A percentile compares a stretch with the other conserved stretches of the same genome.
Evolutionary conservation across 257 asterid species (phyloP).

Genomic region (Coffea canephora): DNA sequence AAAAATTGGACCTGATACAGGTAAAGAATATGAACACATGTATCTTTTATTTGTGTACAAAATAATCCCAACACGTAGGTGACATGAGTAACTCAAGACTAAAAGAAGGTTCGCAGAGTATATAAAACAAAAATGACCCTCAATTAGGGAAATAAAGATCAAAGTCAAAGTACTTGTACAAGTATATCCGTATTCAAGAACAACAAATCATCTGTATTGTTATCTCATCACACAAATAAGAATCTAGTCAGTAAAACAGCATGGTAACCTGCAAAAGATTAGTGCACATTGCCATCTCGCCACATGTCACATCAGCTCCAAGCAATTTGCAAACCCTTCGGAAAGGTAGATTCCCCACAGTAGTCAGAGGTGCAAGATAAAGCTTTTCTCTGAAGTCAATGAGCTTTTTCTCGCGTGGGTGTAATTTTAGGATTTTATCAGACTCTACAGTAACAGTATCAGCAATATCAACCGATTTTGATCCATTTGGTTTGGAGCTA

Average conservation of each 20-base stretch:
- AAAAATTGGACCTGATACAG: background rate
- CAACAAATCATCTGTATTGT: background rate
- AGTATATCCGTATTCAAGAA: background rate
- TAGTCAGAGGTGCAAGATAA: conserved; percentile 94
- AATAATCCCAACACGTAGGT: background rate
- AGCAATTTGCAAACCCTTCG: conserved; percentile 90
- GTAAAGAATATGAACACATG: background rate
- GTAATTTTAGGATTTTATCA: conserved; percentile 78
- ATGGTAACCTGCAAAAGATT: conserved; percentile 79
- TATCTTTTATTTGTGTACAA: background rate
- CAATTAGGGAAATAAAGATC: background rate
- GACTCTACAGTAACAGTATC: conserved; percentile 37
- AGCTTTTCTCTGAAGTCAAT: conserved; percentile 88
- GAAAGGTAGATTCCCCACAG: conserved; percentile 88
- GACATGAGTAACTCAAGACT: background rate
- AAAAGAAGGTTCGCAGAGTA: background rate
- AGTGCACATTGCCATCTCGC: conserved; percentile 99
- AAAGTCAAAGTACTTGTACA: background rate
- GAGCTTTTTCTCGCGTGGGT: conserved; percentile 77
- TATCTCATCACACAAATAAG: background rate
- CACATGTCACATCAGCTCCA: conserved; percentile 97
- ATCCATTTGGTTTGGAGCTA: conserved; percentile 30
- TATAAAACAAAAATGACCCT: background rate
- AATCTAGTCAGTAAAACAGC: background rate
- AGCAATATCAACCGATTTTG: conserved; percentile 20